Evolutionary conservation across 1,284 basidiomycete genomes (phyloP), one percentile per base, ranked within the genome.

Genomic region (Fomitopsis pinicola): DNA sequence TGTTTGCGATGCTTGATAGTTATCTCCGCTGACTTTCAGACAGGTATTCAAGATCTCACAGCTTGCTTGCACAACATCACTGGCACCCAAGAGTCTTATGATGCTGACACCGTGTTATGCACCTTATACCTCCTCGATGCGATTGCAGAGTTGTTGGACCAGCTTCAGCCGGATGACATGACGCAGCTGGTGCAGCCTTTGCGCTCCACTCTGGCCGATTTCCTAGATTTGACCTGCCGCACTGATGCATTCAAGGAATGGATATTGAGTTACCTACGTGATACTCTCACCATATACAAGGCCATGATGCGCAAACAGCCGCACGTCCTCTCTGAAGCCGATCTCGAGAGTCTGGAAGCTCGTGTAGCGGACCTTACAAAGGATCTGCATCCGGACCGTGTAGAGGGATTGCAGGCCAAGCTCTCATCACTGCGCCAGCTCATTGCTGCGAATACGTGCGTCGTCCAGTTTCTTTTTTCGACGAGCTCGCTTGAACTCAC

Each of bases 361-460:
- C 22, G 35, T 17, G 52, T 38, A 5, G 33, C 52, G 7, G 33
- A 17, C 33, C 38, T 17, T 15, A 38, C 19, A 3, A 15, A 53
- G n/a, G 3, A 8, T n/a, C 19, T 30, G 52, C 35, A 30, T 35
- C 9, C 3, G 35, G 17, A n/a, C 5, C 35, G 38, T 19, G 33
- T n/a, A 17, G 6, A 53, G 33, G 22, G 1, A 3, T 15, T 53
- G n/a, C 52, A 17, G 33, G 33, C 33, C 14, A 53, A 15, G 6
- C 2, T 53, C 12, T 12, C 46, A 30, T 12, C 12, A 12, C 12
- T 76, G 82, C 14, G 69, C 84, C 42, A 80, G 78, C 7, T 69
- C 83, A 53, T 48, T 12, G 26, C 26, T 12, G 28, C 12, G 46
- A 30, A 15, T 17, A 17, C 15, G 42, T 42, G 14, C 42, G 42